Evolutionary conservation across 1,284 basidiomycete genomes (phyloP), one percentile per base, ranked within the genome.

Genomic region (Apiotrichum veenhuisii): DNA sequence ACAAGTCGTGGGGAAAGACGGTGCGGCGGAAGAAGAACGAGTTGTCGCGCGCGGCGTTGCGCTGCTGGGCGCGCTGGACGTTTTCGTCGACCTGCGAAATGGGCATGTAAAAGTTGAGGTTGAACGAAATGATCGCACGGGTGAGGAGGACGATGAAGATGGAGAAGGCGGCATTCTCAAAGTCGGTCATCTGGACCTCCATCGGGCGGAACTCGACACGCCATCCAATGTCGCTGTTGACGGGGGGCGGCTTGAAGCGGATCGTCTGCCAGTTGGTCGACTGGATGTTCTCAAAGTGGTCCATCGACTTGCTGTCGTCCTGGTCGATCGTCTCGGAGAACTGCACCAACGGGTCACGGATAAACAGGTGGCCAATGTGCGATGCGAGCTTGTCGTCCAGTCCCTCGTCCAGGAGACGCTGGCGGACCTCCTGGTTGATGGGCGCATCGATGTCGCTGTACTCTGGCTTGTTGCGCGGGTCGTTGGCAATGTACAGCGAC

Each of bases 241-340:
- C 87, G 33, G 93, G 92, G 9, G 96, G 96, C 7, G 96, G 96
- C 77, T 99, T 99, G 83, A 99, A 98, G 33, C 96, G 86, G 55
- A 99, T 82, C 0, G 96, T 98, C 79, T 98, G 96, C 96, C 96
- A 99, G 74, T 98, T 98, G 11, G 96, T 98, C 8, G 93, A 96
- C 84, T 98, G 96, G 36, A 98, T 87, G 71, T 98, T 98, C 88
- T 99, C 96, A 68, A 98, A 98, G 74, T 99, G 96, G 71, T 98
- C 96, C 65, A 85, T 92, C 59, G 89, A 93, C 26, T 80, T 80
- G 41, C 80, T 78, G 73, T 98, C 92, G 73, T 98, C 91, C 76
- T 95, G 92, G 66, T 96, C 83, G 56, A 98, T 85, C 14, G 87
- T 91, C 78, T 98, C 96, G 41, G 87, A 89, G 73, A 98, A 98